Conservation (phyloP, 805 yeast genomes). For the Kazachstania africana region DNA sequence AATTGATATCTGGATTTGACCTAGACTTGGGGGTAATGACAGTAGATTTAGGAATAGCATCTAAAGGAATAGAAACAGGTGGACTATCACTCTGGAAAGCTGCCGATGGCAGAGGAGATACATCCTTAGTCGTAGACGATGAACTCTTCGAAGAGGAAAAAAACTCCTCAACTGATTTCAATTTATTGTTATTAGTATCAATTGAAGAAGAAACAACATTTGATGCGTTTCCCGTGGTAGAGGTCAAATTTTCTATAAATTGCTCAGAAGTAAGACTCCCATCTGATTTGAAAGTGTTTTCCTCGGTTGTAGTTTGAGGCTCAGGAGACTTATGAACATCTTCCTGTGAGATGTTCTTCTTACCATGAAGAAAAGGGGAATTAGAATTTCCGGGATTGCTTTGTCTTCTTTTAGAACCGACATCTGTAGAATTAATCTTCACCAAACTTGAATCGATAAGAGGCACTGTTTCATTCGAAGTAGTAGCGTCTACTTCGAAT, state of each 20-base stretch:
- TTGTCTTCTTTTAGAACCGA: slow-evolving; percentile 9
- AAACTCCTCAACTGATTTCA: slow-evolving; percentile 42
- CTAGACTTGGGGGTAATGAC: slow-evolving; percentile 27
- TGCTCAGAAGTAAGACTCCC: slow-evolving; percentile 21
- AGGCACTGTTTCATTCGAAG: slow-evolving; percentile 22
- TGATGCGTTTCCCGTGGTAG: slow-evolving; percentile 22
- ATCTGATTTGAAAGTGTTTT: slow-evolving; percentile 1
- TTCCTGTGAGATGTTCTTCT: slow-evolving; percentile 7
- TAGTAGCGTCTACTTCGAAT: slow-evolving; percentile 26
- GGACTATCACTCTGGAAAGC: too few relatives aligned
- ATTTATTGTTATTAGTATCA: slow-evolving; percentile 9
- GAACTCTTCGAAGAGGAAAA: slow-evolving; percentile 27
- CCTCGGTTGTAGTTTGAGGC: background rate
- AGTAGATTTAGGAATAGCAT: slow-evolving; percentile 4
- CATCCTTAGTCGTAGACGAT: background rate
- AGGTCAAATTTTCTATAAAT: slow-evolving; percentile 27
- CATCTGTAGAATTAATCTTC: slow-evolving; percentile 9
- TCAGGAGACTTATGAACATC: background rate
- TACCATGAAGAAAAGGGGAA: slow-evolving; percentile 10
- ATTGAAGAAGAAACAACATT: slow-evolving; percentile 16
- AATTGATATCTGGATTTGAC: slow-evolving; percentile 20
- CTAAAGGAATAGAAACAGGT: background rate
- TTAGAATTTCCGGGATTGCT: slow-evolving; percentile 17
- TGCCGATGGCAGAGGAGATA: too few relatives aligned
- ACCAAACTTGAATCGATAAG: slow-evolving; percentile 20